Conservation (phyloP, 2,329 filamentous ascomycete genomes). For the Davidsoniella eucalypti region DNA sequence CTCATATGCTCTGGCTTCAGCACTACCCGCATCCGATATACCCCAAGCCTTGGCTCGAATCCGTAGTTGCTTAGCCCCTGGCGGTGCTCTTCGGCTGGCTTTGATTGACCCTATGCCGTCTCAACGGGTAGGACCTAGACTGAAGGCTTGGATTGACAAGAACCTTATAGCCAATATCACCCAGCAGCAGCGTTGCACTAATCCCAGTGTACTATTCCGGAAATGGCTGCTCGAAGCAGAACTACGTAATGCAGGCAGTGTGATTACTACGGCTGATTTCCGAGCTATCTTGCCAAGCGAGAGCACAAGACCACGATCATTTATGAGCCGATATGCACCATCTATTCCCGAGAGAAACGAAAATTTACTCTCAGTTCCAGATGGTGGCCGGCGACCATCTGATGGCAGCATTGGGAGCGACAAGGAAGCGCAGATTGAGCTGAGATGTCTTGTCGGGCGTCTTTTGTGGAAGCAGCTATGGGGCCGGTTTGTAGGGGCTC, state of each 20-base stretch:
- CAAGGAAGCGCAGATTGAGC: slow-evolving; percentile 25
- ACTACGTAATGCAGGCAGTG: slow-evolving; percentile 31
- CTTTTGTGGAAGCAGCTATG: slow-evolving; percentile 46
- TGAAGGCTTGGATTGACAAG: slow-evolving; percentile 45
- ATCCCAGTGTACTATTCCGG: slow-evolving; percentile 41
- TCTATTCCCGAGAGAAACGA: too few relatives aligned
- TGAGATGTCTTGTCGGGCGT: slow-evolving; percentile 35
- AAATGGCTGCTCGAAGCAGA: slow-evolving; percentile 40
- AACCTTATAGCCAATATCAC: slow-evolving; percentile 44
- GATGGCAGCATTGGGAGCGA: slow-evolving; percentile 13
- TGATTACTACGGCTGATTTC: slow-evolving; percentile 31
- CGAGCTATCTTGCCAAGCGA: slow-evolving; percentile 26
- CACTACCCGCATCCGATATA: slow-evolving; percentile 40
- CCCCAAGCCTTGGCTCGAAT: slow-evolving; percentile 39
- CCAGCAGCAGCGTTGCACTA: slow-evolving; percentile 39
- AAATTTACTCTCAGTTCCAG: not conserved
- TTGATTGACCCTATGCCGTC: slow-evolving; percentile 47
- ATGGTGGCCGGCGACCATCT: not conserved
- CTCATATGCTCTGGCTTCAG: slow-evolving; percentile 37
- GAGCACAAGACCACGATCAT: too few relatives aligned
- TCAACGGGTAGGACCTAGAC: slow-evolving; percentile 36
- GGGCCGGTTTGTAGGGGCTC: slow-evolving; percentile 33
- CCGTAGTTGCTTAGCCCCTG: slow-evolving; percentile 35
- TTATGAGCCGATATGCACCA: too few relatives aligned
- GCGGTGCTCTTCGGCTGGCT: slow-evolving; percentile 40